phyloP scores from a whole-genome alignment of 208 protist species.

The Herpetomonas muscarum region DNA sequence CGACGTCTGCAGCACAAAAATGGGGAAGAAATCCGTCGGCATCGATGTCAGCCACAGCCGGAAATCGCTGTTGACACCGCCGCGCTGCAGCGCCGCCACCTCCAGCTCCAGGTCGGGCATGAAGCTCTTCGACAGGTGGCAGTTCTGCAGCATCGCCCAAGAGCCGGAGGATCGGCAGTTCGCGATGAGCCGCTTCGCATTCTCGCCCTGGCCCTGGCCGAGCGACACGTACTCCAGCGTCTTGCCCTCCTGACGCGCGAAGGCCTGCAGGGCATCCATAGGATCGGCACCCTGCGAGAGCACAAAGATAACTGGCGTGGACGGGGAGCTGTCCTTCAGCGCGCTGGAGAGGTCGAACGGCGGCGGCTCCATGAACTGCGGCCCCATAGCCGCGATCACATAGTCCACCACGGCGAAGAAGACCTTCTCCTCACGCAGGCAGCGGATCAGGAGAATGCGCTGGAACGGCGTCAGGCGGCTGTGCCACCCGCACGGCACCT shows the following conservation, averaged over 20 bases:
- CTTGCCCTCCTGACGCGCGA: slow-evolving; percentile 75
- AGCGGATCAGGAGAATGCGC: slow-evolving; percentile 91
- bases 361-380: slow-evolving; percentile 91
- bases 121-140: slow-evolving; percentile 95
- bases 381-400: slow-evolving; percentile 87
- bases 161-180: slow-evolving; percentile 78
- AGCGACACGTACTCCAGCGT: slow-evolving; percentile 93
- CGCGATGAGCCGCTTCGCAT: slow-evolving; percentile 94
- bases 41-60: slow-evolving; percentile 98
- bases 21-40: slow-evolving; percentile 96
- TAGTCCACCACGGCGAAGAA: slow-evolving; percentile 89
- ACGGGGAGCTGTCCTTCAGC: slow-evolving; percentile 78
- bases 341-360: slow-evolving; percentile 89
- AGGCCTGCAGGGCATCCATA: slow-evolving; percentile 89
- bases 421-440: slow-evolving; percentile 94
- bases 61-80: slow-evolving; percentile 82
- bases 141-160: slow-evolving; percentile 98
- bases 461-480: slow-evolving; percentile 83
- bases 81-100: slow-evolving; percentile 74
- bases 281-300: slow-evolving; percentile 97
- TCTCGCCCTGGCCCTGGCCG: slow-evolving; percentile 96
- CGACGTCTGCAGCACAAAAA: slow-evolving; percentile 96
- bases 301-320: slow-evolving; percentile 96
- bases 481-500: slow-evolving; percentile 58
- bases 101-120: slow-evolving; percentile 95